Base-by-base conservation (phyloP, 1,139 yeast genomes). In the Geotrichum cucujoidarum region DNA sequence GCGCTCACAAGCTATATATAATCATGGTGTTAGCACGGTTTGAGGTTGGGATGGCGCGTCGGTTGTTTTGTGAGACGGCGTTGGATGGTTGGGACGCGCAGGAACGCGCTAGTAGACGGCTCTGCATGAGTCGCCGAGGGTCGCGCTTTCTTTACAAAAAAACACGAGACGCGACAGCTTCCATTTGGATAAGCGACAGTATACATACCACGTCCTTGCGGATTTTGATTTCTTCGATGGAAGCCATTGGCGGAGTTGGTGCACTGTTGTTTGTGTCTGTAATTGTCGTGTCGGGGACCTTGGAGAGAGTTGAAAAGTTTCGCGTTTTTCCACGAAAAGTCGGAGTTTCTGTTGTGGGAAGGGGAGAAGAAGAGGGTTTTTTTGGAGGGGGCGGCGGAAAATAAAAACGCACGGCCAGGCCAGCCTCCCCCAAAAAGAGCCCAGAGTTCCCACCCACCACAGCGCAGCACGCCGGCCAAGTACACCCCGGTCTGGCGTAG, bases 1-100 rank as follows among this genome's bases (percentile, higher is more conserved):
- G 95, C 78, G 36, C 94, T 77, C 53, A 87, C 88, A 41, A 86
- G 74, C 67, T 81, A 25, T 27, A 22, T 6, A 24, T 6, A 24
- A 6, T 6, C 27, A 24, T 6, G 27, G 10, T 6, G 27, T 24
- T 24, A 24, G 27, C 10, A 24, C 10, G 8, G 27, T 24, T 24
- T 6, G 6, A 10, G 27, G 27, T 24, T 24, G 27, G 27, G 27
- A 6, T 24, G 27, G 27, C 27, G 27, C 16, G 20, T 33, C 37
- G 6, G 10, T 14, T 33, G 10, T 4, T 6, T 33, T 30, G 27
- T 24, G 27, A 10, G 27, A 10, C 8, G 10, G 27, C 8, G 27
- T 24, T 24, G 27, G 27, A 10, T 24, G 8, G 27, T 24, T 6
- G 27, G 8, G 27, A 24, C 27, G 27, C 27, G 27, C 6, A 6